Base-by-base conservation (phyloP, 805 yeast species). In the Kodamaea nitidulidarum region DNA sequence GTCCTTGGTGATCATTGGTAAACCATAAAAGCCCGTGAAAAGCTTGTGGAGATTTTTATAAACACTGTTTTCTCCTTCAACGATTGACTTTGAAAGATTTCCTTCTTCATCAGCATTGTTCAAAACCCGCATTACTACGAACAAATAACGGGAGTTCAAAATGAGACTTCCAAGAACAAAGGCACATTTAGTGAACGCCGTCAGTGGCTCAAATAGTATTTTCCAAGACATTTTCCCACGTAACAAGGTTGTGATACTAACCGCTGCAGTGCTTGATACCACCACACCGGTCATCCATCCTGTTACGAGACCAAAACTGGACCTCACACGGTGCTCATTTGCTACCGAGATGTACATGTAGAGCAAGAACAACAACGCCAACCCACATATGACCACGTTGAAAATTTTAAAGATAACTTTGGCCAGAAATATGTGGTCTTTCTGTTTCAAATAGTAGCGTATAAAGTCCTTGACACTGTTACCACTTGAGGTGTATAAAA, bases 261-360 rank as follows among this genome's bases (percentile, higher is more conserved):
- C 37, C 0, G 71, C 46, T 1, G 67, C 65, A 4, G 60, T 45
- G 6, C 53, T 32, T 4, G 64, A 49, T 1, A 65, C 38, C 6
- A 53, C 14, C 0, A 54, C 53, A 17, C 56, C 58, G 4, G 52
- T 48, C 4, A 58, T 28, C 73, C 73, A 67, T 3, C 69, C 71
- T 15, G 56, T 31, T 8, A 67, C 21, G 15, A 67, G 48, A 0
- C 73, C 72, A 7, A 61, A 30, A 38, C 48, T 59, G 2, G 69
- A 63, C 20, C 67, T 46, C 9, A 67, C 52, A 35, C 58, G 60
- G 39, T 61, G 65, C 30, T 52, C 52, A 36, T 67, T 67, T 28
- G 65, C 52, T 10, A 65, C 47, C 10, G 65, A 48, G 17, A 64
- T 41, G 45, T 56, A 61, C 7, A 58, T 35, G 36, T 50, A 54